Evolutionary conservation across 768 basidiomycete genomes (phyloP), one percentile per base, ranked within the genome.

Genomic region (Pleurotus eryngii): DNA sequence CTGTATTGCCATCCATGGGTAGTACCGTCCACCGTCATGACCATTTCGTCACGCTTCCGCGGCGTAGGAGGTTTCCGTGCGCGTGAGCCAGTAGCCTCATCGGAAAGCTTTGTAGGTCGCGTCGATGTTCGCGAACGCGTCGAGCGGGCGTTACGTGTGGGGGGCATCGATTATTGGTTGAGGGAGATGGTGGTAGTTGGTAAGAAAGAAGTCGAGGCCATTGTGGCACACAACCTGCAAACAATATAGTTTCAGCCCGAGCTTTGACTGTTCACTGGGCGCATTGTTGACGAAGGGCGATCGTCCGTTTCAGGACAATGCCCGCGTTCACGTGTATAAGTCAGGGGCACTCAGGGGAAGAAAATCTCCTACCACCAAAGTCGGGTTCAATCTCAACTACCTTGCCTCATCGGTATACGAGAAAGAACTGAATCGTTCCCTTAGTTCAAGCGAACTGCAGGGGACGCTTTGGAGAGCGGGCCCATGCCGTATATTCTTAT

Each of bases 1-100:
- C 37, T 37, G 12, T 26, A 57, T 17, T 57, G 48, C 57, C 57
- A 57, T 12, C 57, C 57, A 22, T 57, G 57, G 3, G 27, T 43
- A 30, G 45, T 49, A n/a, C 57, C 57, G 43, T 57, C 57, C 3
- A 57, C 49, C 9, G 30, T 57, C 35, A 57, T 49, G 27, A 46
- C 42, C 20, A 22, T n/a, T 42, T 54, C 42, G 3, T 8, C 20
- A 22, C 12, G 42, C 48, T 26, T 35, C 11, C 17, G 14, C 15
- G 43, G 17, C 20, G 49, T 8, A 38, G 11, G 49, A 50, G 18
- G 27, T 7, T 35, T 35, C 11, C 3, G 30, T 35, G 11, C 9
- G 30, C 4, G 30, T 35, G 30, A 35, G 30, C 30, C 3, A 35
- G 30, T 9, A 3, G 30, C 30, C 30, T 35, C 30, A 9, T 9